Evolutionary conservation across 768 basidiomycete genomes (phyloP), one percentile per base, ranked within the genome.

Genomic region (Phlegmacium glaucopus): DNA sequence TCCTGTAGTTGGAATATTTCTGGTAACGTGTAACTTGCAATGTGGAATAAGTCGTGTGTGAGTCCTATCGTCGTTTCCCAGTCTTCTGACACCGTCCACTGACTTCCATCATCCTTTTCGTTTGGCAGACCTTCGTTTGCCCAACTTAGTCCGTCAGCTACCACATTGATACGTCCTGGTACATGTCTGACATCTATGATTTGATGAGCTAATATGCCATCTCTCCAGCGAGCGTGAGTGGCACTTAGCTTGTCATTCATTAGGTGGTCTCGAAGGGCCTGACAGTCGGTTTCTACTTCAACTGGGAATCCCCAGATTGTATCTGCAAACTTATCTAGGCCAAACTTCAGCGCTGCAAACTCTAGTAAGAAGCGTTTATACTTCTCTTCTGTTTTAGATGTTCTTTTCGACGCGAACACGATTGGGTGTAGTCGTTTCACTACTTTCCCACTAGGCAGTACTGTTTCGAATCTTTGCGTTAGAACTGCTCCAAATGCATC

Each of bases 311-410:
- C 58, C 39, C 51, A 65, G 0, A 63, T 53, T 0, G 48, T 54
- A 39, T 65, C 47, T 2, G 53, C 39, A 42, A 67, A 63, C 16
- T 68, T 59, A 32, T 65, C 61, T 0, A 65, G 30, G 66, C 65
- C 38, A 71, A 71, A 34, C n/a, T n/a, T n/a, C n/a, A n/a, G n/a
- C n/a, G n/a, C n/a, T n/a, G n/a, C n/a, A n/a, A n/a, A n/a, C n/a
- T 72, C 65, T 0, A 68, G 49, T 0, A 69, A 8, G 32, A 60
- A 70, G 0, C 65, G 68, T 38, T 56, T 56, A 53, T 70, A 72
- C 11, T 47, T 46, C 25, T 57, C 58, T 49, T 71, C 65, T 0
- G 56, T 35, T 0, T 36, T 25, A 2, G 68, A 63, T 0, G 68
- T 69, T 1, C 58, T 30, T 46, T 71, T 72, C 0, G 68, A 72